A percentile compares a stretch with the other conserved stretches of the same genome.
Evolutionary conservation across 176 grass and related monocot genomes (phyloP).

Genomic region (Sorghum bicolor): DNA sequence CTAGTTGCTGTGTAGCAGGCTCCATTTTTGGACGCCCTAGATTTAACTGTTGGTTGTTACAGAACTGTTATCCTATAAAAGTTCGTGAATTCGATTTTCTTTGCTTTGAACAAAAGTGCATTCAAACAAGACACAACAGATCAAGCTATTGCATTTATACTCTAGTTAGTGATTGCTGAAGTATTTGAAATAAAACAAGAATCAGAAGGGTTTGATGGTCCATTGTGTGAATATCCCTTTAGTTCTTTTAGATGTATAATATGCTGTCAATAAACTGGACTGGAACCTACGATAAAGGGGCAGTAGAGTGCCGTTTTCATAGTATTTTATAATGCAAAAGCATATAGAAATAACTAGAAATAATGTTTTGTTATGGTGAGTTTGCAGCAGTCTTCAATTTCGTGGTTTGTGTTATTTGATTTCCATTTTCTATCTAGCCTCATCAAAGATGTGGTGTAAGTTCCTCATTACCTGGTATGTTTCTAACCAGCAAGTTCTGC

Average conservation of each 20-base stretch:
- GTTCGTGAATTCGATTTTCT: background rate
- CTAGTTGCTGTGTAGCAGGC: background rate
- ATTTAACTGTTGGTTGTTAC: background rate
- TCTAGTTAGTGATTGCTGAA: background rate
- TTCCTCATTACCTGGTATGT: background rate
- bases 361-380: background rate
- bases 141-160: background rate
- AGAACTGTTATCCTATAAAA: background rate
- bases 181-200: background rate
- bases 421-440: conserved; percentile 12
- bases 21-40: background rate
- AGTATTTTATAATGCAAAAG: background rate
- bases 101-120: background rate
- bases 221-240: background rate
- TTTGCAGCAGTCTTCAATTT: conserved; percentile 10
- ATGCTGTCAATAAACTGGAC: background rate
- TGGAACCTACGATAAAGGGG: background rate
- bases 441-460: conserved; percentile 9
- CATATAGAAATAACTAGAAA: background rate
- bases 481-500: background rate
- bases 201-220: background rate
- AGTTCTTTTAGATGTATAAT: background rate
- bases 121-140: background rate
- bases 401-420: conserved; percentile 24
- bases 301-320: background rate